Evolutionary conservation across 805 yeast genomes (phyloP).

Genomic region (Schwanniomyces polymorphus): DNA sequence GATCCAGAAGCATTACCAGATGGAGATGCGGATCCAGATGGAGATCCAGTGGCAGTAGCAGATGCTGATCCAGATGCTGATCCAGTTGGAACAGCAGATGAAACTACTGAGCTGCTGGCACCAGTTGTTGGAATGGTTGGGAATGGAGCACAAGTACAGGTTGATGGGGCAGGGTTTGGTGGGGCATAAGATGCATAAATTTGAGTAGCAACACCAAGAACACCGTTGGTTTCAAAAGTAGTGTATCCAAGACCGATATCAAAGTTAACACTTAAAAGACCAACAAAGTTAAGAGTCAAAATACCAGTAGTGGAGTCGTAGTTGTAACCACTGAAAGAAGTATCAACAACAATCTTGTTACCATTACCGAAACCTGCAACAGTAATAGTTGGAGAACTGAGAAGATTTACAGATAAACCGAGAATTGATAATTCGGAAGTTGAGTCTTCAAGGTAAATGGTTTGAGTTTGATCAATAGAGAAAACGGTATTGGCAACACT

Average conservation of each 20-base stretch:
- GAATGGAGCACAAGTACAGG: constrained; percentile 4
- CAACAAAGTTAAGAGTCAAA: constrained; percentile 13
- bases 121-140: constrained; percentile 2
- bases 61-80: not conserved
- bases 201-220: not conserved
- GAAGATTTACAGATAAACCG: constrained; percentile 5
- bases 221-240: not conserved
- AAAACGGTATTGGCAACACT: constrained; percentile 10
- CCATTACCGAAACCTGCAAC: constrained; percentile 27
- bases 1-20: not conserved
- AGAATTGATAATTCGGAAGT: constrained; percentile 16
- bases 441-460: constrained; percentile 15
- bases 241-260: constrained; percentile 8
- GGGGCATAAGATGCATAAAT: not conserved
- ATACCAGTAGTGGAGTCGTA: constrained; percentile 16
- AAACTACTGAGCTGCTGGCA: constrained; percentile 13
- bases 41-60: not conserved
- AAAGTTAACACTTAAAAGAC: constrained; percentile 1
- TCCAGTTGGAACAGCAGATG: constrained; percentile 9
- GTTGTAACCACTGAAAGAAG: not conserved
- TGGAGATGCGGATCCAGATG: not conserved
- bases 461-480: constrained; percentile 13
- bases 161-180: constrained; percentile 1
- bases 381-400: constrained; percentile 13
- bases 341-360: constrained; percentile 15